Evolutionary conservation across 345 rosid species (phyloP), one percentile per base, ranked within the genome.

Genomic region (Aurinia saxatilis): DNA sequence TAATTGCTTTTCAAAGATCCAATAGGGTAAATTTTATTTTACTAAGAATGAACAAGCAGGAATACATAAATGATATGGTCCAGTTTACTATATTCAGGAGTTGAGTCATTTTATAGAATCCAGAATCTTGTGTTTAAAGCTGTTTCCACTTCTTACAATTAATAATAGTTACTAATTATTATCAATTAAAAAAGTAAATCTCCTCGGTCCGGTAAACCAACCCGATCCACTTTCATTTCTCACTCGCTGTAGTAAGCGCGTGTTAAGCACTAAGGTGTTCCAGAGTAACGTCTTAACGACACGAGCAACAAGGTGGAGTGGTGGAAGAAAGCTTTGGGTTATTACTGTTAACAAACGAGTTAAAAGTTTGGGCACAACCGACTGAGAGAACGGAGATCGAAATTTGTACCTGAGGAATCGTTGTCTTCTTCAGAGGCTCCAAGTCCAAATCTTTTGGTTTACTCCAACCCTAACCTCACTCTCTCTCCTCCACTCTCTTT

Each of bases 361-460:
- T 67, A 67, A 51, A 47, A 31, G 40, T 2, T 51, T 60, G 14
- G 25, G 31, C 39, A 23, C 57, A 53, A 53, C 63, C 62, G 73
- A 69, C 68, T 6, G 10, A 30, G 21, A n/a, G n/a, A 15, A 8
- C 49, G 57, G 45, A 46, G 68, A 70, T 70, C 57, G 63, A 54
- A 70, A 37, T 35, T 15, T 30, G 74, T 55, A 62, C 58, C 74
- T 70, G 54, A 68, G 57, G 60, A 50, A 63, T 62, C 74, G 52
- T 70, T 70, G 74, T 70, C 52, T 63, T 70, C 52, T 61, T 45
- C 57, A 62, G 15, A 61, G 51, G 51, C 57, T 70, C 57, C 74
- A 37, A 40, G 56, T 45, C 55, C 55, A 47, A 60, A 48, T 37
- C 52, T 67, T 50, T 54, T 54, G 6, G 54, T 38, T 27, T 34